Conservation (phyloP, 73 alveolate species). For the Durusdinium trenchii region DNA sequence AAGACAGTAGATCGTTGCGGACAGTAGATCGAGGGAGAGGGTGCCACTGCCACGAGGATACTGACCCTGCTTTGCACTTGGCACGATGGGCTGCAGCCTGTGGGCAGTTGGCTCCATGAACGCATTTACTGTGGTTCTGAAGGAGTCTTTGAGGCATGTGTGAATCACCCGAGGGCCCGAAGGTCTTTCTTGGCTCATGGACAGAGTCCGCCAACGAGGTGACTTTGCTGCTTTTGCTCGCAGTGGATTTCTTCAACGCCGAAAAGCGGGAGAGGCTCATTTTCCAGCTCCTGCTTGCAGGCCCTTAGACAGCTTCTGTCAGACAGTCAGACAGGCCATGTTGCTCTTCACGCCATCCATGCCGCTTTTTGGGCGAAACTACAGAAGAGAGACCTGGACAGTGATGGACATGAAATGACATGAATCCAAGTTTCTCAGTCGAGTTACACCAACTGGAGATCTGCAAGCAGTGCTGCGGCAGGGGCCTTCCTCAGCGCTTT, state of each 20-base stretch:
- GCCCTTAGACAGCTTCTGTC: no score
- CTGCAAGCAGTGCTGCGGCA: no score
- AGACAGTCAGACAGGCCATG: no score
- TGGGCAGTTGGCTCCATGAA: conserved; percentile 45
- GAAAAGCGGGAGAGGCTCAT: conserved; percentile 51
- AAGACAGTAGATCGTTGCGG: no score
- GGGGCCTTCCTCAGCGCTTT: conserved; percentile 21
- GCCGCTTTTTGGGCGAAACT: no score
- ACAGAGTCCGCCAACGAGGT: conserved; percentile 2
- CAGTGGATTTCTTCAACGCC: background rate
- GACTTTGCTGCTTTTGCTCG: conserved; percentile 9
- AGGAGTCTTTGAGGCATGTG: background rate
- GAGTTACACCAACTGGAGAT: no score
- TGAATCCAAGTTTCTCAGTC: no score
- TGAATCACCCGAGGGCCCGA: no score
- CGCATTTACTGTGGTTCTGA: background rate
- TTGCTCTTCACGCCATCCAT: no score
- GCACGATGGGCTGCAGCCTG: conserved; percentile 52
- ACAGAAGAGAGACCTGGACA: no score
- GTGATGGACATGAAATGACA: no score
- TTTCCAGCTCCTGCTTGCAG: conserved; percentile 3
- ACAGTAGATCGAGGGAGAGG: background rate
- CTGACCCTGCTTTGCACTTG: background rate
- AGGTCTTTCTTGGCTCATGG: background rate
- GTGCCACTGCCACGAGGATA: background rate